Base-by-base conservation (phyloP, 768 basidiomycete species). In the Paxillus involutus region DNA sequence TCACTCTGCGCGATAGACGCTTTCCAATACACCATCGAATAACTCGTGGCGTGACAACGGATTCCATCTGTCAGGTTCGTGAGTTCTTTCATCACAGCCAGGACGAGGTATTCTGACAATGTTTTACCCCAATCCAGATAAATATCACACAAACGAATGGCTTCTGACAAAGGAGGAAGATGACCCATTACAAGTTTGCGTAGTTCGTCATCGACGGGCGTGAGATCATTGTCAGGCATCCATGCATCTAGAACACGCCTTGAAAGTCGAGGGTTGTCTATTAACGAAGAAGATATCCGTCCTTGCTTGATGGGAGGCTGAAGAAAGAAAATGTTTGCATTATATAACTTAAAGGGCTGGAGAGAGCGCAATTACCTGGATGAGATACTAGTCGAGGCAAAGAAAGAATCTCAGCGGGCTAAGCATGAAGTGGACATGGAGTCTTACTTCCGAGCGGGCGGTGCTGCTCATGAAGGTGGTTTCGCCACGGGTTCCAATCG, bases 121-220 rank as follows among this genome's bases (percentile, higher is more conserved):
- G 74, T 82, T 61, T 78, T 73, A 12, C 81, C 85, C 65, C 81
- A 77, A 51, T 85, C 82, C 37, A 88, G 70, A 64, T 88, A 91
- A 32, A 83, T 69, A 39, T 88, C 83, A 52, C 82, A 85, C 17
- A 89, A 71, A 14, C 74, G 77, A 13, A 79, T 69, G 1, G 88
- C 87, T 59, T 88, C 81, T 4, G 81, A 75, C 3, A 81, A 70
- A 0, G 80, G 71, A 6, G 89, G 88, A 2, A 87, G 72, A 37
- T 78, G 60, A 12, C 61, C 60, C 57, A 80, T 76, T 32, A 85
- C 72, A 47, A 83, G 73, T 30, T 64, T 55, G 6, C 72, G 75
- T 4, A 83, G 53, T 0, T 73, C 74, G 1, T 65, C 56, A 42
- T 75, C 72, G 33, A 62, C 62, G 3, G 67, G 60, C 24, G 59